phyloP scores from a whole-genome alignment of 768 basidiomycete species.

The Neoboletus magnificus region DNA sequence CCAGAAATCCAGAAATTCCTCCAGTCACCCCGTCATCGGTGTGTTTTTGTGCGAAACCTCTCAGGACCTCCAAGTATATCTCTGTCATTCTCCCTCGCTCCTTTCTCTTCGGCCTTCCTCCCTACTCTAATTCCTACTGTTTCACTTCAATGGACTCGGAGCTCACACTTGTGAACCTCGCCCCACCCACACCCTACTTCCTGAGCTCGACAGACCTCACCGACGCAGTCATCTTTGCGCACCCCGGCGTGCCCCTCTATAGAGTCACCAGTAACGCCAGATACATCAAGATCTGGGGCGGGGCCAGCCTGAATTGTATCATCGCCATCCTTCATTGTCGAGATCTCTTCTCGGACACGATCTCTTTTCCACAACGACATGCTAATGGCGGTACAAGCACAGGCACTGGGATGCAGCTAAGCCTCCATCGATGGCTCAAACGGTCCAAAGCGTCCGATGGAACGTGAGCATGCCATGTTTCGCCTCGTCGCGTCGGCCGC shows the following conservation, averaged over 20 bases:
- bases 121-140: neutral
- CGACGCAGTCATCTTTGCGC: constrained; percentile 19
- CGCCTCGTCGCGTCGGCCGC: neutral
- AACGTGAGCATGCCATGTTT: constrained; percentile 15
- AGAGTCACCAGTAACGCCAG: constrained; percentile 19
- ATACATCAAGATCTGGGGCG: constrained; percentile 17
- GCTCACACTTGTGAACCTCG: constrained; percentile 23
- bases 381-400: neutral
- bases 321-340: constrained; percentile 27
- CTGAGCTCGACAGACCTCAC: constrained; percentile 18
- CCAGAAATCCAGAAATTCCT: too few relatives aligned
- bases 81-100: too few relatives aligned
- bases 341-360: constrained; percentile 25
- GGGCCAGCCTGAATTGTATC: constrained; percentile 3
- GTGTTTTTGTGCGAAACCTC: neutral
- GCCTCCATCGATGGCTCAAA: constrained; percentile 28
- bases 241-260: constrained; percentile 24
- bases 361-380: constrained; percentile 24
- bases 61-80: neutral
- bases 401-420: constrained; percentile 2
- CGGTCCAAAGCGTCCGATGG: constrained; percentile 22
- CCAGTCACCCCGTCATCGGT: neutral
- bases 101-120: neutral
- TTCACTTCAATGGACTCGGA: constrained; percentile 26
- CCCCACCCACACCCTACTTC: constrained; percentile 28